These are phyloP conservation scores for Fusarium citri DNA, from an alignment of 2,329 filamentous ascomycete species.

Conservation along the genomic window DNA sequence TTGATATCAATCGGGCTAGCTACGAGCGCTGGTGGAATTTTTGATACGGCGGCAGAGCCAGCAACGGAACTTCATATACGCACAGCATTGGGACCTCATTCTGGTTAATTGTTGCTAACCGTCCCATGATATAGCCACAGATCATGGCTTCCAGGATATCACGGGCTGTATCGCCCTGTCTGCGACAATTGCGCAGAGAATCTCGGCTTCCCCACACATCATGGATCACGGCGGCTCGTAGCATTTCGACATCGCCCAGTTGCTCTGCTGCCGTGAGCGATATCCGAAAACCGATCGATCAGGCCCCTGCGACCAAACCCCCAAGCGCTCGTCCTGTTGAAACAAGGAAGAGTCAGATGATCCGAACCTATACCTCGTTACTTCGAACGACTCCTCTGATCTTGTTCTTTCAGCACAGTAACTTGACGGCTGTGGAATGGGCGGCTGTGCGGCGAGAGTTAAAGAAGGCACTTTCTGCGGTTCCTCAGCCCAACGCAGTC, in stretches of 20 bases:
- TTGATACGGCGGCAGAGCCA: constrained; percentile 27
- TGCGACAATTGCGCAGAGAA: constrained; percentile 43
- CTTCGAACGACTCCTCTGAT: constrained; percentile 87
- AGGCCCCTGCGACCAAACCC: constrained; percentile 78
- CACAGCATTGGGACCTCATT: neutral
- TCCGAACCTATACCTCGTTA: constrained; percentile 86
- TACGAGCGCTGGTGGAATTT: constrained; percentile 37
- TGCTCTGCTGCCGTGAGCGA: constrained; percentile 44
- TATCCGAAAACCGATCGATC: constrained; percentile 57
- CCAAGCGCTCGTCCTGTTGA: constrained; percentile 88
- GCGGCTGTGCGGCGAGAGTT: constrained; percentile 58
- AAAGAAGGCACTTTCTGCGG: constrained; percentile 56
- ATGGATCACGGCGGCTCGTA: constrained; percentile 39
- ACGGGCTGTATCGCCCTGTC: constrained; percentile 35
- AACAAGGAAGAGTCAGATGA: constrained; percentile 89
- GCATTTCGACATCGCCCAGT: constrained; percentile 45
- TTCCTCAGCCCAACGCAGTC: constrained; percentile 50
- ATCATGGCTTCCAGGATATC: constrained; percentile 44
- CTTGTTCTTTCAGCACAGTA: constrained; percentile 82
- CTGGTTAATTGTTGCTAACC: constrained; percentile 7
- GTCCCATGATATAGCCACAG: neutral
- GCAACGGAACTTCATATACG: constrained; percentile 22
- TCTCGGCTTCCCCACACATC: constrained; percentile 26
- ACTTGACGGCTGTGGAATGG: constrained; percentile 75
- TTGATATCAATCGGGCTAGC: neutral